Conservation (phyloP, 2,329 filamentous ascomycete genomes). For the Helotiales sp. region DNA sequence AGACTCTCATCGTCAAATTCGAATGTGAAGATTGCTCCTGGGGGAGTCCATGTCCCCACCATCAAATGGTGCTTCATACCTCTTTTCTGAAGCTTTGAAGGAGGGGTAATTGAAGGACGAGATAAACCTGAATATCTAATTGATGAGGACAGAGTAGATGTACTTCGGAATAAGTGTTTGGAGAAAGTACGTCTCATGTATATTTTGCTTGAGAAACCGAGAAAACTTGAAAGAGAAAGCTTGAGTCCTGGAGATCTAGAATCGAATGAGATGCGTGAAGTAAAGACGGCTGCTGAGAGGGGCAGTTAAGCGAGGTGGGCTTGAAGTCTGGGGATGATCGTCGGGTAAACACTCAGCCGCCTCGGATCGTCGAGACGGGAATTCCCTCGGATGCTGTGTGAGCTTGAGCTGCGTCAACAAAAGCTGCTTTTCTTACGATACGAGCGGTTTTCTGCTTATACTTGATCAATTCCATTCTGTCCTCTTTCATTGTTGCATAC, state of each 20-base stretch:
- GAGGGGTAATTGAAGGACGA: neutral
- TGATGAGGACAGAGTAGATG: neutral
- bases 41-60: conserved; percentile 90
- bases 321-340: neutral
- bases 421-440: neutral
- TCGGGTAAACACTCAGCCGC: neutral
- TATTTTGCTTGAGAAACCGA: neutral
- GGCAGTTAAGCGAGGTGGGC: neutral
- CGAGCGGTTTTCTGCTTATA: neutral
- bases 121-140: neutral
- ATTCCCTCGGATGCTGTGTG: neutral
- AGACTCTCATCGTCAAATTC: conserved; percentile 83
- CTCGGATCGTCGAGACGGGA: conserved; percentile 2
- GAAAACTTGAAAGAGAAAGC: neutral
- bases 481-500: neutral
- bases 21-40: conserved; percentile 88
- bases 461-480: neutral
- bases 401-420: neutral
- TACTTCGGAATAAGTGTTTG: neutral
- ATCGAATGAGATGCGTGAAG: neutral
- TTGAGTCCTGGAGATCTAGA: neutral
- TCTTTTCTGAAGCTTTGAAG: neutral
- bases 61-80: conserved; percentile 86
- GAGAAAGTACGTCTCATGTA: neutral
- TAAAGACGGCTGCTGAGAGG: neutral